Percentiles rank a stretch among this genome's conserved stretches.
Evolutionary conservation across 73 alveolate genomes (phyloP).

Genomic region (Paramecium caudatum): DNA sequence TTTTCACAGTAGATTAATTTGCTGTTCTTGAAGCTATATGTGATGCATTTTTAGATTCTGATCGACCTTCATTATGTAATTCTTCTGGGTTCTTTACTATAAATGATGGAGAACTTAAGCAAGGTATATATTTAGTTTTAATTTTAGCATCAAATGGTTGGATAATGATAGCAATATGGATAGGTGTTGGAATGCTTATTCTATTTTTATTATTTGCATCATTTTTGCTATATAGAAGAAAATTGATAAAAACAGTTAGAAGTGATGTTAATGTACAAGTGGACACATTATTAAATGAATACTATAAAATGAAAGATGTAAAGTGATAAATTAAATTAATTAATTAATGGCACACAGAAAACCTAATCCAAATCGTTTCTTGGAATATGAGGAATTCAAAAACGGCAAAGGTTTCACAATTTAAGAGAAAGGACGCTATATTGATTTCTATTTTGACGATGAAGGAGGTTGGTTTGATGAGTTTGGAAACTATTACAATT

Average conservation of each 20-base stretch:
- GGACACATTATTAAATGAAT: neutral
- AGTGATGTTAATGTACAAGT: neutral
- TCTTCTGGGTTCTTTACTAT: neutral
- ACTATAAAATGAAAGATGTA: neutral
- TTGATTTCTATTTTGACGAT: slow-evolving; percentile 53
- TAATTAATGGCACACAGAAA: slow-evolving; percentile 55
- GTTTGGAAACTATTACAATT: slow-evolving; percentile 36
- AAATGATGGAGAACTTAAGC: neutral
- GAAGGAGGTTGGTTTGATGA: slow-evolving; percentile 63
- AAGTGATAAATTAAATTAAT: slow-evolving; percentile 2
- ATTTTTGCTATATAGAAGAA: neutral
- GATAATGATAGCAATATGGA: neutral
- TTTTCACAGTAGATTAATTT: slow-evolving; percentile 21
- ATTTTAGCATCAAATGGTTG: neutral
- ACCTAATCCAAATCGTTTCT: slow-evolving; percentile 35
- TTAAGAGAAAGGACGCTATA: slow-evolving; percentile 1
- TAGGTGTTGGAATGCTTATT: neutral
- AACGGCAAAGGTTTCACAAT: slow-evolving; percentile 47
- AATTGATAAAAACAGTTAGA: slow-evolving; percentile 6
- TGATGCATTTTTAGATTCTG: slow-evolving; percentile 50
- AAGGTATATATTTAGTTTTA: neutral
- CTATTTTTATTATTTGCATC: neutral
- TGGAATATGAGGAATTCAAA: slow-evolving; percentile 52
- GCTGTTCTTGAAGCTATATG: slow-evolving; percentile 77
- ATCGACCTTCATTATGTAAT: slow-evolving; percentile 55